Base-by-base conservation (phyloP, 306 rosid genomes). In the Cyclanthera cordifolia region DNA sequence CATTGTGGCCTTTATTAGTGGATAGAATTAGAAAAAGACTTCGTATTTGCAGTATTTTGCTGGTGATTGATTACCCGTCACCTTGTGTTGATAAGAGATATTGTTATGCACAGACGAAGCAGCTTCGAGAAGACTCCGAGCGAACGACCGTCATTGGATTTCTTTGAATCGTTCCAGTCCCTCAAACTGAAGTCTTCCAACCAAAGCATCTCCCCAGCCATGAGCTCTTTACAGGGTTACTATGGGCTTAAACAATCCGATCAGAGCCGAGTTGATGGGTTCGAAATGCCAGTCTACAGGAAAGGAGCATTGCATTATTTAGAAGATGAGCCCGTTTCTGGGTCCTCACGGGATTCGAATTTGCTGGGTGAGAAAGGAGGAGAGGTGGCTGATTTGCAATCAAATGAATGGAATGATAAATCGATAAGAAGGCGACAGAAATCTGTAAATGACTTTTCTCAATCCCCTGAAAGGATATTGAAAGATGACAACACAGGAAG, bases 191-290 rank as follows among this genome's bases (percentile, higher is more conserved):
- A 73, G 82, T 61, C 90, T 72, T 66, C 85, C 19, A 80, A 63
- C 7, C 79, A 64, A 49, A 84, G 74, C 72, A 69, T 86, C 63
- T 85, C 95, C 72, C 75, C 74, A 17, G 96, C 90, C 67, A 91
- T 88, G 95, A 75, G 74, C 85, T 82, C 91, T 70, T 82, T 88
- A 78, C 96, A 82, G 71, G 95, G 88, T 74, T 88, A 76, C 71
- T 87, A 85, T 78, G 92, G 92, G 72, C 95, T 87, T 24, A 84
- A 81, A 70, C 72, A 83, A 59, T 60, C 59, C 19, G 73, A 72
- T 34, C 78, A 75, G 68, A 68, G 76, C 53, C 28, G 6, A 16
- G 37, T 67, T 15, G 87, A 82, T 71, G 64, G 74, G 37, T 76
- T 71, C 53, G 85, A 81, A 64, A 75, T 80, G 80, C 71, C 73